phyloP scores from a whole-genome alignment of 2,329 filamentous ascomycete species.

The Fonsecaea pedrosoi region DNA sequence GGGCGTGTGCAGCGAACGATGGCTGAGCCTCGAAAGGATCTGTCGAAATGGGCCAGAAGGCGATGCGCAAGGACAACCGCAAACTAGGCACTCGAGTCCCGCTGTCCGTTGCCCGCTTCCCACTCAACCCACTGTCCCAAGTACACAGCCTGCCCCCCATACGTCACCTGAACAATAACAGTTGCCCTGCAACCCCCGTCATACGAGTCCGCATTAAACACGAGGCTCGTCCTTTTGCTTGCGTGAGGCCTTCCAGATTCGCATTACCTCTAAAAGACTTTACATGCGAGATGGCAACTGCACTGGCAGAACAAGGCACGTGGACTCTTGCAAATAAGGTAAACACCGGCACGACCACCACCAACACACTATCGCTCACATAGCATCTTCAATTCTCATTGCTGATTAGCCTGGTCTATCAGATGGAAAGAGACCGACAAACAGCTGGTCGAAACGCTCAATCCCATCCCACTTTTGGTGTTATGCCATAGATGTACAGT shows the following conservation, averaged over 20 bases:
- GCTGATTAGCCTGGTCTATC: constrained; percentile 30
- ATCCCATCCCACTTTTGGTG: constrained; percentile 24
- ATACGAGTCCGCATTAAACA: constrained; percentile 3
- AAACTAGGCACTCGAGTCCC: constrained; percentile 1
- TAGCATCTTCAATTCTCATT: constrained; percentile 24
- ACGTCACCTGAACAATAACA: constrained; percentile 23
- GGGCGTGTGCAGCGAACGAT: constrained; percentile 3
- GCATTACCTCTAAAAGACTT: background rate
- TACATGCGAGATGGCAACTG: background rate
- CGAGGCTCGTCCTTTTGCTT: background rate
- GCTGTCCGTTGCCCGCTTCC: background rate
- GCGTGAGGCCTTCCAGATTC: background rate
- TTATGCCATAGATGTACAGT: constrained; percentile 32
- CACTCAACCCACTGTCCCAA: background rate
- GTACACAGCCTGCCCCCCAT: constrained; percentile 21
- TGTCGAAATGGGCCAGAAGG: constrained; percentile 13
- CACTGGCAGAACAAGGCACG: background rate
- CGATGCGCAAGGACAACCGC: background rate
- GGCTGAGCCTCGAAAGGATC: constrained; percentile 21
- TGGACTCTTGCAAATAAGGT: background rate
- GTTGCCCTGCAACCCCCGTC: constrained; percentile 7
- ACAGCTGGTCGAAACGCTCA: constrained; percentile 22
- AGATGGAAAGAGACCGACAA: constrained; percentile 16
- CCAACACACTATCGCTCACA: background rate
- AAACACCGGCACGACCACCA: background rate